Evolutionary conservation across 1,139 yeast genomes (phyloP).

Genomic region (Pichia sp.): DNA sequence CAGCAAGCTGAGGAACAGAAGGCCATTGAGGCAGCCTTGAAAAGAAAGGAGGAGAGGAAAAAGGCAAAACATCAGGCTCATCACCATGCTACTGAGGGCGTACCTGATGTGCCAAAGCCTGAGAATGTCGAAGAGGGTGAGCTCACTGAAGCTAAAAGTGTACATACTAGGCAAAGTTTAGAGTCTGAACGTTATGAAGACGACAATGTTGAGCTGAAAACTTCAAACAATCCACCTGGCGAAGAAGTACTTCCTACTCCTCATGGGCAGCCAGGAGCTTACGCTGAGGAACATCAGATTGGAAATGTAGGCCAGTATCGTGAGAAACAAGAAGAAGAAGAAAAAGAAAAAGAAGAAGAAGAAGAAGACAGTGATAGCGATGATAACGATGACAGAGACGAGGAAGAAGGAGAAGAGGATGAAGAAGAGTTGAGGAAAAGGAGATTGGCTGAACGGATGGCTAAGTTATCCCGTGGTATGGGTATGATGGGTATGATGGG

Average conservation of each 20-base stretch:
- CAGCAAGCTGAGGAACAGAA: constrained; percentile 81
- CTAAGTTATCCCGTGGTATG: constrained; percentile 87
- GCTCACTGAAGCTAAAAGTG: neutral
- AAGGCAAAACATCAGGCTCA: constrained; percentile 33
- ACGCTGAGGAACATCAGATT: no score
- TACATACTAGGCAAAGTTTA: neutral
- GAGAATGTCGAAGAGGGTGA: neutral
- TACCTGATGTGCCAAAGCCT: neutral
- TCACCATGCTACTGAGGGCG: constrained; percentile 12
- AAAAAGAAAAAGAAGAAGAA: constrained; percentile 17
- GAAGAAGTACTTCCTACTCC: neutral
- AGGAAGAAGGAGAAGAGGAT: constrained; percentile 42
- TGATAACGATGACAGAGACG: constrained; percentile 33
- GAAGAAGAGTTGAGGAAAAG: constrained; percentile 77
- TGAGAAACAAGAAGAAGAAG: constrained; percentile 27
- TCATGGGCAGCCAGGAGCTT: neutral
- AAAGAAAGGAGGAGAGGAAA: constrained; percentile 54
- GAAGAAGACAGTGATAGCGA: constrained; percentile 31
- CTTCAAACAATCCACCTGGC: neutral
- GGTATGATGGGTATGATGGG: constrained; percentile 86
- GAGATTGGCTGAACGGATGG: constrained; percentile 89
- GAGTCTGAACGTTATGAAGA: constrained; percentile 4
- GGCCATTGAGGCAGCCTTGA: constrained; percentile 58
- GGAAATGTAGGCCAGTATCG: no score
- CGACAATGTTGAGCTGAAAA: constrained; percentile 37